Base-by-base conservation (phyloP, 83 land plant species). In the Picea abies region DNA sequence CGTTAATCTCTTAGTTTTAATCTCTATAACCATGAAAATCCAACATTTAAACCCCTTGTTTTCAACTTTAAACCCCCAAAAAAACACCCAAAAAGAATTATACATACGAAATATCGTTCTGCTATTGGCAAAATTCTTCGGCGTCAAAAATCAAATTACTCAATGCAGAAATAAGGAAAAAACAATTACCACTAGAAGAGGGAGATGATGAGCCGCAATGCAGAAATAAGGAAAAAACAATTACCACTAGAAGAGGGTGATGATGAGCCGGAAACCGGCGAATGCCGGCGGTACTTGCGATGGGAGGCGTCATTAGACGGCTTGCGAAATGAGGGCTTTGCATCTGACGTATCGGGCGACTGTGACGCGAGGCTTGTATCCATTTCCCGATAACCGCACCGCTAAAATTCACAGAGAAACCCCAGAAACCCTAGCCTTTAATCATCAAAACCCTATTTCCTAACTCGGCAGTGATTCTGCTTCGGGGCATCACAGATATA, bases 241-340 rank as follows among this genome's bases (percentile, higher is more conserved):
- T 25, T 29, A 90, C 94, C 92, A 75, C 67, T 87, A 26, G 91
- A 85, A 10, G 92, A 82, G 78, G 90, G 82, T 15, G 92, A 86
- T 22, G 66, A 63, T 0, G 85, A 79, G 19, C 78, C 84, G 82
- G 81, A 65, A 64, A 44, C 78, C 61, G 94, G 87, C 12, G 91
- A 90, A 49, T 84, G 94, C 9, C 92, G 90, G 25, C 94, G 82
- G 76, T 92, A 92, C 41, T 84, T 88, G 71, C 92, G 83, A 49
- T 71, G 79, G 15, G 85, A 78, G 19, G 88, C 87, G 84, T 92
- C 94, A 90, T 63, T 84, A 2, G 84, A 60, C 32, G 87, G 92
- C 87, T 88, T 92, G 1, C 92, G 89, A 82, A 92, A 92, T 68
- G 87, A 83, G 25, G 92, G 77, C 79, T 87, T 89, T 65, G 80